These are phyloP conservation scores for Fusarium ambrosium DNA, from an alignment of 2,329 filamentous ascomycete genomes.

Conservation along the genomic window DNA sequence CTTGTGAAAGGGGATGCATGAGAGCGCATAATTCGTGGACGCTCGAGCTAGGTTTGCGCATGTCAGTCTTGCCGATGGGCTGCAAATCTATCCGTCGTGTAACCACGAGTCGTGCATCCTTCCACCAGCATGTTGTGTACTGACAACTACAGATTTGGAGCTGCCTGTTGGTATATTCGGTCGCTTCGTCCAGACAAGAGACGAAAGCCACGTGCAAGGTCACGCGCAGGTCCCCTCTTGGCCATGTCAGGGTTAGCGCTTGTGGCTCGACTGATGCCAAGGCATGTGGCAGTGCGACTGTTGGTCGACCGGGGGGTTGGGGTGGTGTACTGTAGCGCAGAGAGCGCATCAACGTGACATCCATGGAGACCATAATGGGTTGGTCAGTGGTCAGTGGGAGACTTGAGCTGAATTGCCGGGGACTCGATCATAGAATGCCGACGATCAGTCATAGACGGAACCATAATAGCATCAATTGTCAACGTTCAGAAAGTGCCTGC, in stretches of 20 bases:
- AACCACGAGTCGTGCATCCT: not conserved
- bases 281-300: conserved; percentile 8
- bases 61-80: not conserved
- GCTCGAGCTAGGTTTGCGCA: not conserved
- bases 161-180: not conserved
- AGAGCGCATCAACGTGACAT: conserved; percentile 13
- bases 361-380: conserved; percentile 3
- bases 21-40: not conserved
- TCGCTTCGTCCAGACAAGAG: not conserved
- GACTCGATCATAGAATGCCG: not conserved
- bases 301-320: conserved; percentile 1
- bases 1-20: conserved; percentile 6
- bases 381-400: conserved; percentile 7
- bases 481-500: not conserved
- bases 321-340: not conserved
- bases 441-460: not conserved
- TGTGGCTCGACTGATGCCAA: conserved; percentile 3
- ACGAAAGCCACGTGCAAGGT: conserved; percentile 17
- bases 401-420: conserved; percentile 5
- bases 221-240: conserved; percentile 1
- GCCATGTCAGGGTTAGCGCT: not conserved
- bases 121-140: not conserved
- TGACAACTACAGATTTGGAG: conserved; percentile 2
- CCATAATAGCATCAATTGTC: not conserved
- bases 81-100: conserved; percentile 2